Evolutionary conservation across 2,329 filamentous ascomycete genomes (phyloP).

Genomic region (Phyllosticta capitalensis): DNA sequence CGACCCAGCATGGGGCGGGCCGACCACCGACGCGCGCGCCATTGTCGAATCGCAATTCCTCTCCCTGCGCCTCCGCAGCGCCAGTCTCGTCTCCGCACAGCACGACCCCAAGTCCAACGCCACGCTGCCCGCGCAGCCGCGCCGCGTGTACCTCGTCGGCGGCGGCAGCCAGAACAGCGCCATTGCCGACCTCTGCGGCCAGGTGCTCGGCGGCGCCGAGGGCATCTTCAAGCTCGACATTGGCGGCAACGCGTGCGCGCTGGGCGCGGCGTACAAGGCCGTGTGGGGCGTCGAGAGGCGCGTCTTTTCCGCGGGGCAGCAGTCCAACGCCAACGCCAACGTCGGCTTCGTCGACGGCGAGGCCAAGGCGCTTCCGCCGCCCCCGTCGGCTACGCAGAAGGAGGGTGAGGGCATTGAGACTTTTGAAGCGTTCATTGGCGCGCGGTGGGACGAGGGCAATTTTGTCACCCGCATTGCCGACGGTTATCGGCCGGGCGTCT

Average conservation of each 20-base stretch:
- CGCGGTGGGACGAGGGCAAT: conserved; percentile 74
- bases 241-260: conserved; percentile 86
- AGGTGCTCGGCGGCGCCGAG: conserved; percentile 80
- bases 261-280: conserved; percentile 92
- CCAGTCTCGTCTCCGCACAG: conserved; percentile 53
- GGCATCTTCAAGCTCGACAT: conserved; percentile 92
- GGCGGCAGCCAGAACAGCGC: conserved; percentile 84
- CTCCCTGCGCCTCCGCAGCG: conserved; percentile 77
- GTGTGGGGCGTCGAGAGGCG: conserved; percentile 76
- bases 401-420: conserved; percentile 44
- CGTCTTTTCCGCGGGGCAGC: neutral
- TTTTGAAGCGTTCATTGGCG: conserved; percentile 80
- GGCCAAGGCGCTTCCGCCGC: neutral
- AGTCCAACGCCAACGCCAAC: neutral
- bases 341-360: neutral
- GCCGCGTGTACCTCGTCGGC: conserved; percentile 87
- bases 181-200: conserved; percentile 73
- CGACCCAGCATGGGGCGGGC: conserved; percentile 44
- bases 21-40: conserved; percentile 61
- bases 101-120: conserved; percentile 33
- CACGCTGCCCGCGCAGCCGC: conserved; percentile 68
- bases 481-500: conserved; percentile 67
- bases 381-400: neutral
- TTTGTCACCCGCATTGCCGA: conserved; percentile 75
- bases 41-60: conserved; percentile 96